phyloP scores from a whole-genome alignment of 2,329 filamentous ascomycete species.

The Fusarium illudens region DNA sequence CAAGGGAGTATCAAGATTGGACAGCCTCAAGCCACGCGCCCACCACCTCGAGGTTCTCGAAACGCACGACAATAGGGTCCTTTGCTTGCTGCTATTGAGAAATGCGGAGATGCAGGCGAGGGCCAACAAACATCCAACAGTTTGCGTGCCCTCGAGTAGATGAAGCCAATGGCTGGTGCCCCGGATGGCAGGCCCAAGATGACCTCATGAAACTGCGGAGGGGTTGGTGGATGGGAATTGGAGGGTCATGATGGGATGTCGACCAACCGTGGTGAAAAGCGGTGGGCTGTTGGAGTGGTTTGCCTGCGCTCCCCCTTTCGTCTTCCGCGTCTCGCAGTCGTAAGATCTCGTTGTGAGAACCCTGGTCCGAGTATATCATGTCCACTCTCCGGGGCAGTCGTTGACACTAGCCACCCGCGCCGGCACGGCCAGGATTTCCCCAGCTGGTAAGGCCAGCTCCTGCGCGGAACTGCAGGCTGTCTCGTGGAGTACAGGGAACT shows the following conservation, averaged over 20 bases:
- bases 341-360: slow-evolving; percentile 26
- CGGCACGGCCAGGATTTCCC: slow-evolving; percentile 28
- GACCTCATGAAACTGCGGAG: background rate
- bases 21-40: slow-evolving; percentile 22
- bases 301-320: slow-evolving; percentile 18
- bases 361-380: slow-evolving; percentile 19
- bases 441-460: slow-evolving; percentile 26
- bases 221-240: slow-evolving; percentile 1
- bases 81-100: slow-evolving; percentile 12
- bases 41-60: slow-evolving; percentile 3
- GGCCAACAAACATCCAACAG: slow-evolving; percentile 13
- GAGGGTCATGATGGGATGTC: slow-evolving; percentile 7
- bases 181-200: background rate
- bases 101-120: slow-evolving; percentile 8
- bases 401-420: slow-evolving; percentile 26
- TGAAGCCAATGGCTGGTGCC: background rate
- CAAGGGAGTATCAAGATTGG: slow-evolving; percentile 8
- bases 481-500: slow-evolving; percentile 4
- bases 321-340: slow-evolving; percentile 21
- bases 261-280: slow-evolving; percentile 1
- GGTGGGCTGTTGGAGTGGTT: slow-evolving; percentile 24
- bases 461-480: slow-evolving; percentile 22
- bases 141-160: slow-evolving; percentile 3
- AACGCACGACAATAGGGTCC: slow-evolving; percentile 17
- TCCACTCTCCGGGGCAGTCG: slow-evolving; percentile 6